These are phyloP conservation scores for Solanum clarkiae DNA, from an alignment of 257 asterid species.

Conservation along the genomic window DNA sequence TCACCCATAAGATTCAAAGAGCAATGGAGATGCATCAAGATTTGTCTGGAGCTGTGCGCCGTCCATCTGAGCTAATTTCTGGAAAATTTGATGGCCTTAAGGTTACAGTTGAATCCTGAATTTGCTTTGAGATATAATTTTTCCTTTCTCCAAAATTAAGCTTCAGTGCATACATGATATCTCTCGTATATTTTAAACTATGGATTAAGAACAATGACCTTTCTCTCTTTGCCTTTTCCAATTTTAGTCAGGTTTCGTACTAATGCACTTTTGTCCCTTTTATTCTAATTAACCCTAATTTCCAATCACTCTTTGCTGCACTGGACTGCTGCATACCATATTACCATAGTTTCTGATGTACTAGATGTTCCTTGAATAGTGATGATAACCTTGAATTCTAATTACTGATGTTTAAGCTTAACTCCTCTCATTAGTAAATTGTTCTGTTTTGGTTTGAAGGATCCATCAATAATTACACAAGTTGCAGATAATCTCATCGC, in stretches of 20 bases:
- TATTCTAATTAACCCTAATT: not conserved
- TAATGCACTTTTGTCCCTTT: not conserved
- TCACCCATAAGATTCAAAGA: conserved; percentile 37
- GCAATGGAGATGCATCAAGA: conserved; percentile 50
- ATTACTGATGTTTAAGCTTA: not conserved
- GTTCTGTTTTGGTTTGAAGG: not conserved
- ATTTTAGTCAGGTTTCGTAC: not conserved
- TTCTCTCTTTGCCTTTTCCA: not conserved
- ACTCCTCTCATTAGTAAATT: not conserved
- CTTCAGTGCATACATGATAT: not conserved
- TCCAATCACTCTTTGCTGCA: not conserved
- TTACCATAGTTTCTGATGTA: not conserved
- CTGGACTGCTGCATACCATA: not conserved
- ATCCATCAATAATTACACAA: not conserved
- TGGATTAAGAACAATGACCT: not conserved
- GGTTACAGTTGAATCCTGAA: conserved; percentile 26
- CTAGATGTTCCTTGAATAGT: not conserved
- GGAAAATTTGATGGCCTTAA: conserved; percentile 84
- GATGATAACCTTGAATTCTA: not conserved
- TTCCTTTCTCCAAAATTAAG: not conserved
- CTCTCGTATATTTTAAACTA: not conserved
- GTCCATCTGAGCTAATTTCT: conserved; percentile 52
- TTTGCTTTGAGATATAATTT: not conserved
- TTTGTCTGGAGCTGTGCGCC: conserved; percentile 31
- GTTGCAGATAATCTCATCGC: not conserved